Evolutionary conservation across 2,329 filamentous ascomycete genomes (phyloP), one percentile per base, ranked within the genome.

Genomic region (Nothophaeocryptopus gaeumannii): DNA sequence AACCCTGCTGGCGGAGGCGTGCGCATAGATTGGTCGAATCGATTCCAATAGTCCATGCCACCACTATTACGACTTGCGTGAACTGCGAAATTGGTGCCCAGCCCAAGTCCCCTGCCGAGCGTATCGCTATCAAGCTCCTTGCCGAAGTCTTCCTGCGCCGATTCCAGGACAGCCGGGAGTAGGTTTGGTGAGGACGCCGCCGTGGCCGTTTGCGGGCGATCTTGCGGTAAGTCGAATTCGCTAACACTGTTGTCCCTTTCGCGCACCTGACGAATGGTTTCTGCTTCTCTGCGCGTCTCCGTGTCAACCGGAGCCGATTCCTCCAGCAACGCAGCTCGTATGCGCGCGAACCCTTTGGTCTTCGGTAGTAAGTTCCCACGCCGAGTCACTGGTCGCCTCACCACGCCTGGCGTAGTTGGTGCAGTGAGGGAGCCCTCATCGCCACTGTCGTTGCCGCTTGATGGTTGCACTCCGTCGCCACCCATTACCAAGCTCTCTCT

Each of bases 231-330:
- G 40, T 66, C 63, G n/a, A 65, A 55, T n/a, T 66, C 63, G 10
- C 55, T 45, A 47, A 83, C 58, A 35, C 62, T 64, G 39, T 55
- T 79, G 63, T 96, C 91, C 61, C 86, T 92, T 68, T 97, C 93
- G 36, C 90, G 86, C 26, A 97, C 91, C 70, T 96, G 93, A 43
- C 89, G 88, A 55, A 99, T 89, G 5, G 97, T 93, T 70, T 97
- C 92, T 33, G 92, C 90, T 74, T 99, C 93, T 34, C 90, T 85
- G 45, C 88, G 85, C 50, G 89, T 84, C 69, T 99, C 93, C 36
- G 86, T 86, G 62, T 99, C 93, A 8, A 95, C 77, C 0, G 93
- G 93, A 0, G 90, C 83, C 12, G 82, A 81, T 72, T 99, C 93
- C 72, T 99, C 93, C 50, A 88, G 78, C 0, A 99, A 78, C 3